Evolutionary conservation across 768 basidiomycete genomes (phyloP), one percentile per base, ranked within the genome.

Genomic region (Erythrobasidium yunnanense): DNA sequence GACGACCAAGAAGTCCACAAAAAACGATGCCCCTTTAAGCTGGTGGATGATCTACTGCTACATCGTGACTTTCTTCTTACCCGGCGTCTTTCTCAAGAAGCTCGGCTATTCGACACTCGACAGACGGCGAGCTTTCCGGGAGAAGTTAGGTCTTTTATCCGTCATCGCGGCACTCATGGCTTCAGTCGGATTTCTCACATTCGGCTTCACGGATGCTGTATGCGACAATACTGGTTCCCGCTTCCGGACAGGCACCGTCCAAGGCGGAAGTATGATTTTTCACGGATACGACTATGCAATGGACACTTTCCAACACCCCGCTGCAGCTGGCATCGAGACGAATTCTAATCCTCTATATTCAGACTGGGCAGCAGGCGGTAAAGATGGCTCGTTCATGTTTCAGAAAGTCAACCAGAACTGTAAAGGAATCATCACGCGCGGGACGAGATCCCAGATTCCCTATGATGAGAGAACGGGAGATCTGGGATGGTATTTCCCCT

Each of bases 401-500:
- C 95, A 99, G 78, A 89, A 83, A 50, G 84, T 85, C 71, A 91
- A 91, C 77, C 79, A 87, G 73, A 82, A 87, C 66, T 99, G 95
- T 74, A 77, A 83, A 25, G 83, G 82, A 6, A 72, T 90, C 74
- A 86, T 99, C 72, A 85, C 83, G 2, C 83, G 84, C 69, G 82
- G 87, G 4, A 70, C 79, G 29, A 84, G 82, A 49, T 87, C 87
- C 5, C 82, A 81, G 62, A 93, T 96, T 72, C 79, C 60, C 27
- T 17, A 50, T 30, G 60, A 63, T 32, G 6, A 46, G 47, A 45
- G 68, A 35, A 82, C 83, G 33, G 81, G 74, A 5, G 83, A 83
- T 54, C 76, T 90, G 72, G 87, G 88, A 68, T 97, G 92, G 92
- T 96, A 96, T 76, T 95, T 97, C 77, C 95, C 95, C 1, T 99